Conservation (phyloP, 768 basidiomycete genomes). For the Ramaria sp. region DNA sequence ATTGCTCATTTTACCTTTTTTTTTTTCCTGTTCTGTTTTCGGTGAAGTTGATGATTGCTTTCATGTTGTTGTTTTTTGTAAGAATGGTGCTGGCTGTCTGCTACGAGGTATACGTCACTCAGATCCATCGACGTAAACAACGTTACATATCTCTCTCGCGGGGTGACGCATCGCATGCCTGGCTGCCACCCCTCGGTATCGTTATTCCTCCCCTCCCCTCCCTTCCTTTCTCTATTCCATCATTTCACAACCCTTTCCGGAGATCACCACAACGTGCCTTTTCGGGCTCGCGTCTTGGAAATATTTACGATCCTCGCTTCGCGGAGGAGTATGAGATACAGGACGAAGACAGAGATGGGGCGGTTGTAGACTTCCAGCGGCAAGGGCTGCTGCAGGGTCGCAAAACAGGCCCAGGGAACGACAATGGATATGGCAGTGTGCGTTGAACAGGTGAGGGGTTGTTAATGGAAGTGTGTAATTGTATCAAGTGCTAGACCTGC, state of each 20-base stretch:
- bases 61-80: no score
- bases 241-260: not conserved
- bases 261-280: not conserved
- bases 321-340: slow-evolving; percentile 8
- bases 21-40: not conserved
- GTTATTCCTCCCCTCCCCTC: not conserved
- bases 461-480: not conserved
- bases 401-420: not conserved
- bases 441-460: not conserved
- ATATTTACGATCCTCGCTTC: not conserved
- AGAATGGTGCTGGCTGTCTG: no score
- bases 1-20: slow-evolving; percentile 1
- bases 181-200: not conserved
- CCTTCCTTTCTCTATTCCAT: not conserved
- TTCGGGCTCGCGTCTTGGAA: not conserved
- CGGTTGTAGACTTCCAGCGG: slow-evolving; percentile 1
- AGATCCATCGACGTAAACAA: not conserved
- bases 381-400: not conserved
- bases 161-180: not conserved
- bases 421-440: not conserved
- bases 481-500: no score
- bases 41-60: no score
- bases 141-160: not conserved
- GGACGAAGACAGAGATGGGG: not conserved
- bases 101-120: not conserved